Evolutionary conservation across 1,139 yeast species (phyloP).

Genomic region (Ashbya aceris): DNA sequence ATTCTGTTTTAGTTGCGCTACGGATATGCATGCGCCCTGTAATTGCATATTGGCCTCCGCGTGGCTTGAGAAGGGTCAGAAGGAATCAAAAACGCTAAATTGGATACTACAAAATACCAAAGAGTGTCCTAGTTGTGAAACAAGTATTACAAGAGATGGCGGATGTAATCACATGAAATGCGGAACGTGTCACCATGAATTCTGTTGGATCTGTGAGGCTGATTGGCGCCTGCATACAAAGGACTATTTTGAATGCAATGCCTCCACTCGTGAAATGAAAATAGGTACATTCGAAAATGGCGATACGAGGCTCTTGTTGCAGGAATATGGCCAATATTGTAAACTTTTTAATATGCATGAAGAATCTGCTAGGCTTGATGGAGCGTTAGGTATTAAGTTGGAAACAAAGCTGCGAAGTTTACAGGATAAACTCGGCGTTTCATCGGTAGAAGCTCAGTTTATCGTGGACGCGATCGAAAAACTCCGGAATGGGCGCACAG

Average conservation of each 20-base stretch:
- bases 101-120: slow-evolving; percentile 91
- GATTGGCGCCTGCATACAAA: slow-evolving; percentile 69
- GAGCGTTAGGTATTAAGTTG: slow-evolving; percentile 50
- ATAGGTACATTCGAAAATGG: slow-evolving; percentile 33
- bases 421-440: slow-evolving; percentile 54
- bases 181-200: slow-evolving; percentile 63
- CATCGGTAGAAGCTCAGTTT: slow-evolving; percentile 89
- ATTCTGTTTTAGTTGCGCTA: slow-evolving; percentile 73
- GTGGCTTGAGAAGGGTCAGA: slow-evolving; percentile 77
- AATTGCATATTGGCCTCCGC: slow-evolving; percentile 60
- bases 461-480: slow-evolving; percentile 61
- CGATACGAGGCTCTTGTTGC: slow-evolving; percentile 38
- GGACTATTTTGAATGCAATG: slow-evolving; percentile 51
- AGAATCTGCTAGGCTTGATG: slow-evolving; percentile 67
- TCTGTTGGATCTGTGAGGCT: slow-evolving; percentile 89
- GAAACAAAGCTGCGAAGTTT: slow-evolving; percentile 56
- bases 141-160: slow-evolving; percentile 69
- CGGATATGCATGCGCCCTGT: slow-evolving; percentile 75
- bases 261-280: slow-evolving; percentile 35
- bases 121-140: slow-evolving; percentile 54
- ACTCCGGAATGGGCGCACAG: slow-evolving; percentile 60
- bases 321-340: slow-evolving; percentile 69
- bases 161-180: slow-evolving; percentile 97
- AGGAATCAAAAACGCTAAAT: slow-evolving; percentile 80
- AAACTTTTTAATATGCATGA: slow-evolving; percentile 71